Base-by-base conservation (phyloP, 768 basidiomycete species). In the Royoungia palumana region DNA sequence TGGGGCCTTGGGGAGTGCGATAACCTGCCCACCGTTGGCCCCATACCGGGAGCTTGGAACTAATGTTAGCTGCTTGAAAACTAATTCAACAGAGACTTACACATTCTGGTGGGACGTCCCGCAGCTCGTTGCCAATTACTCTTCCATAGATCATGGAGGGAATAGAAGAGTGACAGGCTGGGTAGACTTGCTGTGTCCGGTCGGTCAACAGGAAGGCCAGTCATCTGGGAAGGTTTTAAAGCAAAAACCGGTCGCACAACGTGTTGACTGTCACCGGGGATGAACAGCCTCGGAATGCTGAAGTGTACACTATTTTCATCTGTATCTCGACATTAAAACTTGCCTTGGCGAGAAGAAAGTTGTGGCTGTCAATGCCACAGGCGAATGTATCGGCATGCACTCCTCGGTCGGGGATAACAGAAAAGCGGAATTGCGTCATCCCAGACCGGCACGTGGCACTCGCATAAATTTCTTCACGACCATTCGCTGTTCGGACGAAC, bases 81-180 rank as follows among this genome's bases (percentile, higher is more conserved):
- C 16, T 16, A 10, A 17, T 27, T 44, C 17, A 46, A 41, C 34
- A 39, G 45, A 6, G 40, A 55, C 67, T 62, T 40, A 63, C 66
- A 46, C 48, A 57, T 44, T 57, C 64, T 11, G 53, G 65, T 0
- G 67, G 67, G 41, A 67, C 44, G 37, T 57, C 59, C 39, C 67
- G 56, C 24, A 67, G 61, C 38, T 68, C 66, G 38, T 51, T 50
- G 30, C 66, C 67, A 37, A 67, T 59, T 46, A 64, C 55, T 53
- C 67, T 63, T 35, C 58, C 60, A 56, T 57, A 55, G 47, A 51
- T 54, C 59, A 63, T 65, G 50, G 40, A 45, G 42, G 44, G 24
- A 44, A 49, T 30, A 46, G 49, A 50, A 54, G 37, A 50, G 54
- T 63, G 57, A 57, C 50, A 24, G 34, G 49, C 46, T 35, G 44